Evolutionary conservation across 1,284 basidiomycete species (phyloP).

Genomic region (Puccinia horiana): DNA sequence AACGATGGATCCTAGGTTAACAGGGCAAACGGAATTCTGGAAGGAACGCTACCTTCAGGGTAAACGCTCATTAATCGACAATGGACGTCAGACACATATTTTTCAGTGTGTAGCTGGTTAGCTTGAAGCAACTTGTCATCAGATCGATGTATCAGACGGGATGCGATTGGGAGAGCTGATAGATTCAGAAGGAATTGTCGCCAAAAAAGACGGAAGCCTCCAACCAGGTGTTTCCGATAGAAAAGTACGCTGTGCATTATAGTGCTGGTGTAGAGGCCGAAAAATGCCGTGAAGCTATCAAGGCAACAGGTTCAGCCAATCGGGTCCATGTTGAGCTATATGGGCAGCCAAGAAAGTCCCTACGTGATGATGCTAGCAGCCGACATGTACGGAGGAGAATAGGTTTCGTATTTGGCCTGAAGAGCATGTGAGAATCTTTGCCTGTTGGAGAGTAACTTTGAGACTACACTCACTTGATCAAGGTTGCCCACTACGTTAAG

Average conservation of each 20-base stretch:
- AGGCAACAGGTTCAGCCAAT: slow-evolving; percentile 55
- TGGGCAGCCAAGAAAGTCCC: slow-evolving; percentile 19
- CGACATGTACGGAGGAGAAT: slow-evolving; percentile 54
- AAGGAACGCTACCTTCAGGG: slow-evolving; percentile 52
- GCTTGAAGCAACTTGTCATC: slow-evolving; percentile 50
- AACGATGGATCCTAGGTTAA: not conserved
- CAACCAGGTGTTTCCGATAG: slow-evolving; percentile 60
- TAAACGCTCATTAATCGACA: slow-evolving; percentile 57
- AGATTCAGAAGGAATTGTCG: not conserved
- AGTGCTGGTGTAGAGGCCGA: slow-evolving; percentile 59
- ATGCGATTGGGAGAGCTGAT: not conserved
- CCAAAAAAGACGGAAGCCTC: slow-evolving; percentile 56
- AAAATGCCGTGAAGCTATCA: slow-evolving; percentile 58
- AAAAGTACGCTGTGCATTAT: slow-evolving; percentile 60
- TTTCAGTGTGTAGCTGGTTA: slow-evolving; percentile 45
- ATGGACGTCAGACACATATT: slow-evolving; percentile 55
- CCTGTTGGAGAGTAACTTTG: not conserved
- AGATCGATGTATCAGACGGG: slow-evolving; percentile 51
- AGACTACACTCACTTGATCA: slow-evolving; percentile 27
- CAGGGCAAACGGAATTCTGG: not conserved
- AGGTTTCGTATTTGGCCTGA: slow-evolving; percentile 51
- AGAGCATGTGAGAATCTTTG: not conserved
- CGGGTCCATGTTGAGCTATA: slow-evolving; percentile 52
- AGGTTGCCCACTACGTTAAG: slow-evolving; percentile 23
- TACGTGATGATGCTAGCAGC: slow-evolving; percentile 44